Conservation (phyloP, 495 filamentous ascomycete species). For the Annulohypoxylon bovei region DNA sequence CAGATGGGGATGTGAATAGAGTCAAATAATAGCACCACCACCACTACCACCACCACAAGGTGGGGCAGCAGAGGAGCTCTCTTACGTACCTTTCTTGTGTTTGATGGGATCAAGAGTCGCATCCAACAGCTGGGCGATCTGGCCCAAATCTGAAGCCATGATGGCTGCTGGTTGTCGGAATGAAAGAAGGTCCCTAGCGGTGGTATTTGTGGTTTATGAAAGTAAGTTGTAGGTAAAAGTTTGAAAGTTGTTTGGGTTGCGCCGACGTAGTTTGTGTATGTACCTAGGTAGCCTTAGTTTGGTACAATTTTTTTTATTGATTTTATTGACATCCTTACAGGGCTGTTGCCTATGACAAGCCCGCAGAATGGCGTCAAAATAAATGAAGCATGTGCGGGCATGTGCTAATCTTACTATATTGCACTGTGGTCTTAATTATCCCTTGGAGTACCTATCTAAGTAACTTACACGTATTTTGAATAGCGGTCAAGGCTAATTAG, state of each 20-base stretch:
- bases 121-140: constrained; percentile 80
- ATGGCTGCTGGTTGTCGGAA: constrained; percentile 41
- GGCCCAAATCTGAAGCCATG: constrained; percentile 80
- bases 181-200: neutral
- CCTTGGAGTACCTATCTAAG: too few species aligned
- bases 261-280: constrained; percentile 9
- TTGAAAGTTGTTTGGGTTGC: constrained; percentile 16
- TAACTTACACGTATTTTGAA: too few species aligned
- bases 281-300: constrained; percentile 1
- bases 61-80: constrained; percentile 17
- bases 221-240: neutral
- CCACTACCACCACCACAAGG: neutral
- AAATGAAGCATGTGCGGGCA: too few species aligned
- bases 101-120: constrained; percentile 85
- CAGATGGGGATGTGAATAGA: constrained; percentile 12
- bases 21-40: neutral
- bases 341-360: constrained; percentile 5
- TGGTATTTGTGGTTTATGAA: neutral
- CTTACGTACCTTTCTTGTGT: constrained; percentile 85
- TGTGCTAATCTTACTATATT: too few species aligned
- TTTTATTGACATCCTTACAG: constrained; percentile 39
- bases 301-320: constrained; percentile 21
- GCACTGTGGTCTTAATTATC: too few species aligned
- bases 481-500: too few species aligned
- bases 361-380: too few species aligned